phyloP scores from a whole-genome alignment of 495 filamentous ascomycete genomes.

The Diplogelasinospora grovesii region DNA sequence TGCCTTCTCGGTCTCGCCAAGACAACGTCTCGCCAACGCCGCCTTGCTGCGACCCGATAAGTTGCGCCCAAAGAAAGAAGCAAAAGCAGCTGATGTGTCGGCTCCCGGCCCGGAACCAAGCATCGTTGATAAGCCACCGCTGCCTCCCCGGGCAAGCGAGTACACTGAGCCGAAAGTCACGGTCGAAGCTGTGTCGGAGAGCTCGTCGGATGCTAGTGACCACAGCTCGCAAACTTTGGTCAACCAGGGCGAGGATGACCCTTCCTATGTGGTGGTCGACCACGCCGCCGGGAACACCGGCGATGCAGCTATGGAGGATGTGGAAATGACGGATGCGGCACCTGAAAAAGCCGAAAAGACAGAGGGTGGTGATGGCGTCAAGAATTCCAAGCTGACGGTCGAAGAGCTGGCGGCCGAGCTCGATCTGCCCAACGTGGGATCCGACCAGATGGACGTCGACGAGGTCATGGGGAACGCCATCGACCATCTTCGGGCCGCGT shows the following conservation, averaged over 20 bases:
- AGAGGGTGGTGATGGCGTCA: slow-evolving; percentile 7
- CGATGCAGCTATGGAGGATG: slow-evolving; percentile 2
- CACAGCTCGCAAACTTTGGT: slow-evolving; percentile 42
- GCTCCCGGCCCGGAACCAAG: no score
- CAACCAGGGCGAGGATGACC: slow-evolving; percentile 25
- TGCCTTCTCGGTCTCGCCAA: slow-evolving; percentile 53
- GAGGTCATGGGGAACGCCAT: slow-evolving; percentile 91
- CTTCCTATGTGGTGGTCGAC: slow-evolving; percentile 8
- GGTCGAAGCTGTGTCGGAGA: slow-evolving; percentile 12
- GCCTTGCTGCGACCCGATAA: slow-evolving; percentile 40
- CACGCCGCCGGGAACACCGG: slow-evolving; percentile 1
- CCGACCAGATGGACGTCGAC: slow-evolving; percentile 77
- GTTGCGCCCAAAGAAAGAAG: slow-evolving; percentile 9
- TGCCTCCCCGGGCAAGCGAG: slow-evolving; percentile 21
- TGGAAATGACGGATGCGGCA: slow-evolving; percentile 13
- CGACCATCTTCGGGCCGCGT: slow-evolving; percentile 82
- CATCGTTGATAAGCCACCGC: slow-evolving; percentile 14
- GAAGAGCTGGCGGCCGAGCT: slow-evolving; percentile 38
- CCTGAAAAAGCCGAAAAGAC: no score
- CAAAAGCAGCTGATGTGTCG: slow-evolving; percentile 1
- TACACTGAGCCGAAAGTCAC: slow-evolving; percentile 9
- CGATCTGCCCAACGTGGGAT: slow-evolving; percentile 39
- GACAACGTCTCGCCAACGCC: slow-evolving; percentile 73
- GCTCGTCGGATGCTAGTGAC: slow-evolving; percentile 26
- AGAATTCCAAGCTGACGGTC: slow-evolving; percentile 23